phyloP scores from a whole-genome alignment of 305 asterid species.

The Euphrasia arctica region DNA sequence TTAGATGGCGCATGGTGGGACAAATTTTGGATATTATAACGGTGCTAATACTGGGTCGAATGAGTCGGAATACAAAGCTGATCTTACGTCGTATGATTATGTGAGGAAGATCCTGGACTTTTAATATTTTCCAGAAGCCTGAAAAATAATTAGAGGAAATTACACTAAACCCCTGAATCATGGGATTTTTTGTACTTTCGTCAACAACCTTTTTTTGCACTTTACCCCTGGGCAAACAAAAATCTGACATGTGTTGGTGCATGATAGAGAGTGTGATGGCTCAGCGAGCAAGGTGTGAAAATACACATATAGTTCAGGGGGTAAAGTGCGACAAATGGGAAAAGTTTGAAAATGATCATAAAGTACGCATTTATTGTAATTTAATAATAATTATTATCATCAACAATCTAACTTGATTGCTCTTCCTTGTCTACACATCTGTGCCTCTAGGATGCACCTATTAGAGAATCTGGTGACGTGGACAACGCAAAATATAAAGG shows the following conservation, averaged over 20 bases:
- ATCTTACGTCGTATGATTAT: slow-evolving; percentile 95
- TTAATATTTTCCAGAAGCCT: slow-evolving; percentile 20
- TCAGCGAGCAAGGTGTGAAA: background rate
- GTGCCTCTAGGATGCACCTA: slow-evolving; percentile 82
- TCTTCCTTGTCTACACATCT: slow-evolving; percentile 28
- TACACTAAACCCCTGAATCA: background rate
- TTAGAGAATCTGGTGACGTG: slow-evolving; percentile 90
- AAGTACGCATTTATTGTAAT: background rate
- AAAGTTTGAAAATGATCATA: background rate
- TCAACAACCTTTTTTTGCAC: background rate
- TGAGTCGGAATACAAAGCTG: slow-evolving; percentile 81
- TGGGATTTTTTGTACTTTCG: background rate
- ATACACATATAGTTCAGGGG: background rate
- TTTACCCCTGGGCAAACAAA: background rate
- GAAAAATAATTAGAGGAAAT: slow-evolving; percentile 9
- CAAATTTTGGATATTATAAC: slow-evolving; percentile 85
- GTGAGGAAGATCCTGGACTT: slow-evolving; percentile 46
- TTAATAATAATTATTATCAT: slow-evolving; percentile 4
- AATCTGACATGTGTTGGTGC: background rate
- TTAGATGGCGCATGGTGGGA: slow-evolving; percentile 97
- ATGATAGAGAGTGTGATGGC: background rate
- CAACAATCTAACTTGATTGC: slow-evolving; percentile 24
- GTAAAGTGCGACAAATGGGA: background rate
- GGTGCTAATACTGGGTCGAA: slow-evolving; percentile 88
- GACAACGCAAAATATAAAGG: slow-evolving; percentile 80